Percentiles rank a stretch among this genome's conserved stretches.
phyloP scores from a whole-genome alignment of 768 basidiomycete species.

The Boletellus ananas region DNA sequence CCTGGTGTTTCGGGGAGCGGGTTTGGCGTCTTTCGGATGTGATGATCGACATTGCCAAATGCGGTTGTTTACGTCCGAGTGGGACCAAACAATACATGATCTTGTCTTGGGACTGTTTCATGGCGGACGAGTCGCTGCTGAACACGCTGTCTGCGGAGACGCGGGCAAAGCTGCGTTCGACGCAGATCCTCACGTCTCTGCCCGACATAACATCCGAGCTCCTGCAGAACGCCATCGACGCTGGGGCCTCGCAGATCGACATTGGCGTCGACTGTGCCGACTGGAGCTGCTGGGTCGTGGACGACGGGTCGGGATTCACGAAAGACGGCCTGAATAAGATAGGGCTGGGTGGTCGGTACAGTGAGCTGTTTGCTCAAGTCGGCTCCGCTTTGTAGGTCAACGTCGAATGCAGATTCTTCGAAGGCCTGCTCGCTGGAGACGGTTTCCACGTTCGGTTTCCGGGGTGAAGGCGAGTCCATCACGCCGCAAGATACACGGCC shows the following conservation, averaged over 20 bases:
- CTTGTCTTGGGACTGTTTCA: neutral
- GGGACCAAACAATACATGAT: constrained; percentile 22
- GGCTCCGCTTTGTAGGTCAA: neutral
- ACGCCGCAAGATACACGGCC: constrained; percentile 2
- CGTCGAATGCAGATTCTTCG: constrained; percentile 54
- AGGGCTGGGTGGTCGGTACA: constrained; percentile 59
- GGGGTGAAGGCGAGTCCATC: constrained; percentile 75
- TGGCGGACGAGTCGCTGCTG: constrained; percentile 21
- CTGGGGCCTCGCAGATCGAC: constrained; percentile 63
- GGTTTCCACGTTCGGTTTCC: constrained; percentile 77
- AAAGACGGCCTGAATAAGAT: constrained; percentile 55
- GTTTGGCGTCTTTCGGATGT: constrained; percentile 95
- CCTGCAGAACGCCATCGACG: constrained; percentile 87
- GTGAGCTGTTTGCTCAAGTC: constrained; percentile 41
- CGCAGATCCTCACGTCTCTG: constrained; percentile 79
- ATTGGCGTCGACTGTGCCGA: constrained; percentile 70
- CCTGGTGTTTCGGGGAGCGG: constrained; percentile 46
- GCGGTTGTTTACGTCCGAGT: constrained; percentile 24
- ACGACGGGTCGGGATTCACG: constrained; percentile 78
- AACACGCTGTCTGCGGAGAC: constrained; percentile 57
- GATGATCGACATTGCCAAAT: constrained; percentile 30
- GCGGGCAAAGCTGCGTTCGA: constrained; percentile 70
- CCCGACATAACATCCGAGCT: constrained; percentile 80
- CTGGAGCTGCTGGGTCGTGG: constrained; percentile 83
- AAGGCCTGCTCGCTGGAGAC: constrained; percentile 61